Base-by-base conservation (phyloP, 2,329 filamentous ascomycete species). In the Cadophora malorum region DNA sequence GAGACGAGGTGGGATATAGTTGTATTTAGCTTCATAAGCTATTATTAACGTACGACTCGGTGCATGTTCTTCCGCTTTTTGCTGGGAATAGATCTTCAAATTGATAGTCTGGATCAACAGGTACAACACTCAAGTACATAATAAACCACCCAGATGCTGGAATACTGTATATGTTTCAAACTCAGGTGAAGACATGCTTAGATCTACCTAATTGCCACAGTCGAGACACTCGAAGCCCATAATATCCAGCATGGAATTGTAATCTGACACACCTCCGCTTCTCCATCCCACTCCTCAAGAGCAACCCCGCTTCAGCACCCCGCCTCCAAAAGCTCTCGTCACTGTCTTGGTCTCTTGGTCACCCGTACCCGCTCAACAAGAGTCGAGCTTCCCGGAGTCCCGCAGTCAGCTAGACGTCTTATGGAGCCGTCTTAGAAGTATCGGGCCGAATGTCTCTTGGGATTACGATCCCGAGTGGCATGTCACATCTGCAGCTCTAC, bases 281-380 rank as follows among this genome's bases (percentile, higher is more conserved):
- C 45, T 49, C n/a, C n/a, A 49, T 49, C n/a, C 45, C 45, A 49
- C 45, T 19, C 21, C 16, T 49, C 45, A 21, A 49, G 19, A 33
- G 16, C 53, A 21, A 58, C 53, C 53, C 53, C 53, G 31, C 53
- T n/a, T 55, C 52, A 9, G 7, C 25, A 23, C 53, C 53, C 53
- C 53, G 31, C 53, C 3, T 4, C 28, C 35, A 16, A 19, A 16
- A 19, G 21, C 53, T 49, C 41, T 45, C 41, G 12, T 45, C 41
- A 45, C 28, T 45, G 10, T 45, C 41, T 45, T 45, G 41, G 41
- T 45, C 12, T 14, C 8, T 10, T 10, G 9, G 45, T 49, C n/a
- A 8, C 1, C 45, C 19, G 21, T 8, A 8, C 45, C 45, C 19
- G n/a, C 45, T 49, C 21, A 21, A 21, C 4, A 47, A 47, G 41